Conservation (phyloP, 768 basidiomycete species). For the Lyophyllum decastes region DNA sequence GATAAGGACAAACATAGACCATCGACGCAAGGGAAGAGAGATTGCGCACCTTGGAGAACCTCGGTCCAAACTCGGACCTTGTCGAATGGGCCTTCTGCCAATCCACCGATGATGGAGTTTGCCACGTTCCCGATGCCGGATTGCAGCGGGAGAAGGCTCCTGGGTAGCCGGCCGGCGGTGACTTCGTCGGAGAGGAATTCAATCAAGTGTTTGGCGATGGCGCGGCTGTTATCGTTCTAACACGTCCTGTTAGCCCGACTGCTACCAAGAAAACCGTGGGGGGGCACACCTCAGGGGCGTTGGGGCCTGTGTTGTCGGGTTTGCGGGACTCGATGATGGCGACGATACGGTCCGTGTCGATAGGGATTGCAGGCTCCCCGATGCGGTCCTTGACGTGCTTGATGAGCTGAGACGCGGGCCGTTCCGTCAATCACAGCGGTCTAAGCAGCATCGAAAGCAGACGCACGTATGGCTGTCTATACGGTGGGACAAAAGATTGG, state of each 20-base stretch:
- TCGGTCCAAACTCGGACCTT: slow-evolving; percentile 53
- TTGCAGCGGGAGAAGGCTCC: slow-evolving; percentile 43
- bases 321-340: slow-evolving; percentile 41
- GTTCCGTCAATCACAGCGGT: not conserved
- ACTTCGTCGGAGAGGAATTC: slow-evolving; percentile 45
- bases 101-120: slow-evolving; percentile 49
- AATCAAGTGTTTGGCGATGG: slow-evolving; percentile 47
- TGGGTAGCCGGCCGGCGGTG: slow-evolving; percentile 39
- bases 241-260: not conserved
- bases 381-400: slow-evolving; percentile 46
- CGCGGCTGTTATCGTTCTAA: slow-evolving; percentile 39
- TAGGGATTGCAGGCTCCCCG: slow-evolving; percentile 42
- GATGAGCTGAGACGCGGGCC: slow-evolving; percentile 31
- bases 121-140: slow-evolving; percentile 52
- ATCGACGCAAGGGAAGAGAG: not conserved
- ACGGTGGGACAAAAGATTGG: slow-evolving; percentile 42
- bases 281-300: slow-evolving; percentile 40
- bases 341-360: slow-evolving; percentile 51
- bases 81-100: slow-evolving; percentile 49
- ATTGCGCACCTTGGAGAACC: slow-evolving; percentile 38
- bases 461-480: slow-evolving; percentile 42
- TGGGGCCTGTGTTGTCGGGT: slow-evolving; percentile 48
- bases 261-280: not conserved
- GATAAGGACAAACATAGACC: not conserved
- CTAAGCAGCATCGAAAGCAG: not conserved